Evolutionary conservation across 2,329 filamentous ascomycete species (phyloP), one percentile per base, ranked within the genome.

Genomic region (Xylaria arbuscula): DNA sequence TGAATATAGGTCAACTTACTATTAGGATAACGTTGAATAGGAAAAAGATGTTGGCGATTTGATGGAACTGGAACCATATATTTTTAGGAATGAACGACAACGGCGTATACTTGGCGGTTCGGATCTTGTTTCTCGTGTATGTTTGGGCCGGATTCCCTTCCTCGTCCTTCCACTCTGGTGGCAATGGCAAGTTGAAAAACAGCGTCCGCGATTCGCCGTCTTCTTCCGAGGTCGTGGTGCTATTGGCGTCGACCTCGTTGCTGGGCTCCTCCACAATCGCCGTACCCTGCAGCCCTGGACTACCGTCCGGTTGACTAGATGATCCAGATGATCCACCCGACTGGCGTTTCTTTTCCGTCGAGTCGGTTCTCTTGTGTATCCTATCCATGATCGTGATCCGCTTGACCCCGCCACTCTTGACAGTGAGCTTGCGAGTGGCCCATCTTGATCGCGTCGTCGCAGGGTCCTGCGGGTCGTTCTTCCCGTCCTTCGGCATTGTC

Each of bases 1-100:
- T 40, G 58, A 24, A 65, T 15, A 53, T 57, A 79, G 8, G 40
- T 61, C 51, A 64, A 87, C 94, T 86, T 90, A 98, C 96, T 77
- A 91, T 90, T 68, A 99, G 87, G 78, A 99, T 97, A 78, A 98
- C 94, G 76, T 95, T 88, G 82, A 98, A 98, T 74, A 98, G 85
- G 87, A 99, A 99, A 83, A 98, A 99, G 62, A 98, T 91, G 80
- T 99, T 99, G 78, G 96, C 96, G 76, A 99, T 92, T 78, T 98
- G 98, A 82, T 99, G 95, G 78, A 99, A 98, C 81, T 99, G 97
- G 72, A 97, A 93, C 89, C 91, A 99, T 77, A 99, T 79, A 81
- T 99, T 98, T 84, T 98, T 98, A 15, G 96, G 96, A 34, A 99
- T 81, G 81, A 99, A 99, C 68, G 93, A 97, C 71, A 99, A 81